phyloP scores from a whole-genome alignment of 2,329 filamentous ascomycete genomes.

The Botryotinia globosa region DNA sequence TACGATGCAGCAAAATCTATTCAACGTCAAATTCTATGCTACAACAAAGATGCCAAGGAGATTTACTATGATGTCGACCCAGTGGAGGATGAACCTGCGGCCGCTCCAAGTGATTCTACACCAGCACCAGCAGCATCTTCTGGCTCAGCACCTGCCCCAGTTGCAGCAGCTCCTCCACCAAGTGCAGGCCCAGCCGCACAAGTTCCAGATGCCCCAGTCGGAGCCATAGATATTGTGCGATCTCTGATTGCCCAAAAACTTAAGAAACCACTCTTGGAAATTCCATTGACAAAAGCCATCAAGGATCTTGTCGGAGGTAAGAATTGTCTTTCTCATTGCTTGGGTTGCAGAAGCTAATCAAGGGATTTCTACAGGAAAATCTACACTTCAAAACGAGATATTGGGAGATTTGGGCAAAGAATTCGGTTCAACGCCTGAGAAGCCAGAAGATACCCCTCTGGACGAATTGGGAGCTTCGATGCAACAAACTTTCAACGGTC shows the following conservation, averaged over 20 bases:
- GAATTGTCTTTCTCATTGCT: constrained; percentile 36
- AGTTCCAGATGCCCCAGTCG: constrained; percentile 81
- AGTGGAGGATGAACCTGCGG: constrained; percentile 79
- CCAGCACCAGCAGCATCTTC: constrained; percentile 44
- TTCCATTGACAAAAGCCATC: constrained; percentile 93
- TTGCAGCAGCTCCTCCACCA: constrained; percentile 57
- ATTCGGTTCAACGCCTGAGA: constrained; percentile 96
- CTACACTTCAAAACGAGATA: constrained; percentile 97
- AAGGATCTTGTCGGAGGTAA: constrained; percentile 96
- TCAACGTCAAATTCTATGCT: constrained; percentile 96
- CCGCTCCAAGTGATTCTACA: constrained; percentile 43
- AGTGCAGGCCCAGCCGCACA: constrained; percentile 83
- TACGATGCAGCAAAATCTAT: constrained; percentile 97
- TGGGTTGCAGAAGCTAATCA: constrained; percentile 22
- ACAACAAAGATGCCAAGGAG: constrained; percentile 98
- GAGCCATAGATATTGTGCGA: constrained; percentile 85
- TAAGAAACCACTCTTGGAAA: constrained; percentile 86
- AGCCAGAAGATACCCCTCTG: constrained; percentile 94
- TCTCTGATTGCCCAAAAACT: constrained; percentile 93
- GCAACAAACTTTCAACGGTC: constrained; percentile 98
- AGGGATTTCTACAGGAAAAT: constrained; percentile 68
- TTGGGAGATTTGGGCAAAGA: constrained; percentile 97
- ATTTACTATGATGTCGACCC: constrained; percentile 99
- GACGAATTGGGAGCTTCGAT: constrained; percentile 94
- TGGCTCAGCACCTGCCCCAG: constrained; percentile 50